Evolutionary conservation across 345 rosid species (phyloP).

Genomic region (Pistacia vera): DNA sequence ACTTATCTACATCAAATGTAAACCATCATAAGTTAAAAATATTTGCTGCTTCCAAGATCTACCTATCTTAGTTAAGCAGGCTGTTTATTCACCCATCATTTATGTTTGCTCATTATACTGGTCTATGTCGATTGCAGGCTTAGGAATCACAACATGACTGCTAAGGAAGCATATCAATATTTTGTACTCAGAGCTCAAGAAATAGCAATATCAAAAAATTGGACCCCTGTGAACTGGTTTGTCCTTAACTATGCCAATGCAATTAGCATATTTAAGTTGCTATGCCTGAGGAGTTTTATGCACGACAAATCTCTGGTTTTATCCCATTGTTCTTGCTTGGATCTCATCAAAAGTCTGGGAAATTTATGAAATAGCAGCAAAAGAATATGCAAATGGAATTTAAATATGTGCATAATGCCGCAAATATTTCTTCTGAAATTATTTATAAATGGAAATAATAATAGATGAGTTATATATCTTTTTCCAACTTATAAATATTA

Average conservation of each 20-base stretch:
- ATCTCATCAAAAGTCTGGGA: not conserved
- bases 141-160: constrained; percentile 52
- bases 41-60: not conserved
- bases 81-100: not conserved
- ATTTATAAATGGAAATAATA: not conserved
- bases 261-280: not conserved
- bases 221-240: constrained; percentile 72
- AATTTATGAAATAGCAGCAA: not conserved
- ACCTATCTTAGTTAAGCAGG: not conserved
- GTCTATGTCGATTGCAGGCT: constrained; percentile 63
- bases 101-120: constrained; percentile 17
- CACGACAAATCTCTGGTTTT: not conserved
- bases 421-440: not conserved
- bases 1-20: not conserved
- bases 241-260: not conserved
- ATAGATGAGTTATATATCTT: not conserved
- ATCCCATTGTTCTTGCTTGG: constrained; percentile 4
- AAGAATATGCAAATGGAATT: not conserved
- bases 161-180: constrained; percentile 47
- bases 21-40: constrained; percentile 2
- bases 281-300: constrained; percentile 8
- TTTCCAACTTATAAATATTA: not conserved
- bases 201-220: constrained; percentile 54
- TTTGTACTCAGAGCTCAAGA: constrained; percentile 64
- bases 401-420: not conserved